Evolutionary conservation across 208 protist species (phyloP).

Genomic region (Crithidia bombi): DNA sequence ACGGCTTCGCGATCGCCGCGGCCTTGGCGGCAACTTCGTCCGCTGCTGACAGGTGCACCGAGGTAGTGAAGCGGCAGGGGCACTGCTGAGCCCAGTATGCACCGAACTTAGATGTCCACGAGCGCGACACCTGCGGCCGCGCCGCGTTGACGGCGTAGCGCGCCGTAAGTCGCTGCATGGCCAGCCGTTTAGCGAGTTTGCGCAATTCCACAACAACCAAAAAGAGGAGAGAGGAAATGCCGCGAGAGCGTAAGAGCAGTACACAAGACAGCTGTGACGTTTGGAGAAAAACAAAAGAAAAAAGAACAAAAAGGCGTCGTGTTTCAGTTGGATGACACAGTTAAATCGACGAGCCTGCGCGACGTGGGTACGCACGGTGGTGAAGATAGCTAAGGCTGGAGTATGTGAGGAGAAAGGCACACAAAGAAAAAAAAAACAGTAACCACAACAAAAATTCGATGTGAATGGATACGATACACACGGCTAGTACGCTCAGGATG

Average conservation of each 20-base stretch:
- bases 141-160: constrained; percentile 10
- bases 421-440: constrained; percentile 8
- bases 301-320: neutral
- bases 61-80: constrained; percentile 20
- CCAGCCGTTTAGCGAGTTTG: neutral
- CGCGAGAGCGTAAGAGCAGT: neutral
- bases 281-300: neutral
- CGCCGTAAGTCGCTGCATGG: constrained; percentile 31
- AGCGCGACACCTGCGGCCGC: constrained; percentile 9
- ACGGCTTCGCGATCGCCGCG: constrained; percentile 14
- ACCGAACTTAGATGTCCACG: constrained; percentile 11
- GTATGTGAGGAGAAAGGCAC: constrained; percentile 17
- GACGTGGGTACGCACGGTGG: neutral
- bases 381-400: constrained; percentile 13
- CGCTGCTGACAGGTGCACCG: constrained; percentile 8
- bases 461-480: too few species aligned
- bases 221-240: neutral
- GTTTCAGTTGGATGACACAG: too few species aligned
- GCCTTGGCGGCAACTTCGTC: constrained; percentile 14
- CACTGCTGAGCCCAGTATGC: constrained; percentile 23
- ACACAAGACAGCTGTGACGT: neutral
- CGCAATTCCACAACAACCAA: neutral
- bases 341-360: neutral
- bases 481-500: neutral
- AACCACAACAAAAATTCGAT: too few species aligned